Evolutionary conservation across 2,329 filamentous ascomycete genomes (phyloP).

Genomic region (Teratosphaeriaceae sp.): DNA sequence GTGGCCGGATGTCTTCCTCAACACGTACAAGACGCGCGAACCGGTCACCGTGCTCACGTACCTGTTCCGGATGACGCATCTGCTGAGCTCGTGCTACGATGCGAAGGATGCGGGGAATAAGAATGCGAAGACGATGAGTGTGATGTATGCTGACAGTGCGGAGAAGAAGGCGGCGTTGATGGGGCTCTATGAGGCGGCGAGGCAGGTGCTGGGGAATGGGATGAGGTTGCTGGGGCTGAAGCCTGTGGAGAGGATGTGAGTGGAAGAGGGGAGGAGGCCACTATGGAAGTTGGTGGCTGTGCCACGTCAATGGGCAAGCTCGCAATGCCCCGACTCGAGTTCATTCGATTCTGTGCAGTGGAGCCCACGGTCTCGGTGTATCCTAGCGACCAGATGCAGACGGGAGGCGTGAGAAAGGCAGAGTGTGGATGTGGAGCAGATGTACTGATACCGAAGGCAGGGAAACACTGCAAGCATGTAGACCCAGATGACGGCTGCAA

Average conservation of each 20-base stretch:
- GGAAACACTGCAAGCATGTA: neutral
- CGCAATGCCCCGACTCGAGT: neutral
- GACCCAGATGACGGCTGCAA: neutral
- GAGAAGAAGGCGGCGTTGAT: slow-evolving; percentile 65
- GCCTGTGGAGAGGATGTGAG: slow-evolving; percentile 59
- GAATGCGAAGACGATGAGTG: slow-evolving; percentile 50
- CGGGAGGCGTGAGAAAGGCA: no score
- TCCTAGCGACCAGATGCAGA: no score
- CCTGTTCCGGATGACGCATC: slow-evolving; percentile 81
- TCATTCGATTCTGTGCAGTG: no score
- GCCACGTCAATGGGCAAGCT: neutral
- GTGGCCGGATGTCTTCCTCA: slow-evolving; percentile 78
- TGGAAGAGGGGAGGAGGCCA: neutral
- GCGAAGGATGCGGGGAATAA: slow-evolving; percentile 38
- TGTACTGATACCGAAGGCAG: slow-evolving; percentile 21
- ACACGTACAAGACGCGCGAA: slow-evolving; percentile 78
- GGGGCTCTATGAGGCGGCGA: slow-evolving; percentile 70
- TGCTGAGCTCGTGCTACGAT: slow-evolving; percentile 73
- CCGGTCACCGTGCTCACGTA: slow-evolving; percentile 63
- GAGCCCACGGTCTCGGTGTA: neutral
- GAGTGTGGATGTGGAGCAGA: no score
- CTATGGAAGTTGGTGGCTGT: neutral
- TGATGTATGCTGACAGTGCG: slow-evolving; percentile 65
- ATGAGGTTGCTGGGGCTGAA: slow-evolving; percentile 74
- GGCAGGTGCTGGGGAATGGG: slow-evolving; percentile 71